phyloP scores from a whole-genome alignment of 768 basidiomycete species.

The Panus rudis region DNA sequence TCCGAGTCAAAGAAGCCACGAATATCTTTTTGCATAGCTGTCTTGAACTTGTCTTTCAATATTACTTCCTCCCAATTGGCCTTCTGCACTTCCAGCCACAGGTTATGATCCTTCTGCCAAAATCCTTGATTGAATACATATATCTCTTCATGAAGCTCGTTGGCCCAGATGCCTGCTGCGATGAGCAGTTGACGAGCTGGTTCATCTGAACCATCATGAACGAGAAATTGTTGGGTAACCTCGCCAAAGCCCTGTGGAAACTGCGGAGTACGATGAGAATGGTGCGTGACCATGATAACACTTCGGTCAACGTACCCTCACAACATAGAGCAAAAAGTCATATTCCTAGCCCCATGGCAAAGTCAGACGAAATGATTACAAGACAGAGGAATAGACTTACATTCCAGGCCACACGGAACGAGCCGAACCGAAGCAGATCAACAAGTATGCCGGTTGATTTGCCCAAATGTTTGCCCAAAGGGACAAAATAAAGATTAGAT shows the following conservation, averaged over 20 bases:
- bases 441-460: constrained; percentile 44
- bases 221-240: constrained; percentile 36
- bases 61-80: constrained; percentile 73
- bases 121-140: constrained; percentile 70
- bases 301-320: constrained; percentile 34
- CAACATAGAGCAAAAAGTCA: constrained; percentile 48
- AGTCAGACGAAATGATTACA: background rate
- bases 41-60: constrained; percentile 64
- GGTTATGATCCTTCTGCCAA: constrained; percentile 55
- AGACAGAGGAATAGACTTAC: constrained; percentile 28
- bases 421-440: constrained; percentile 45
- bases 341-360: constrained; percentile 33
- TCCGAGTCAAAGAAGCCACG: constrained; percentile 77
- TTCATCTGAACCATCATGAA: constrained; percentile 57
- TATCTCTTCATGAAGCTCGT: constrained; percentile 59
- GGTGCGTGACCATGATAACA: background rate
- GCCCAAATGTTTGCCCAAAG: constrained; percentile 34
- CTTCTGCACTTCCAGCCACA: constrained; percentile 46
- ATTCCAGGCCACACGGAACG: constrained; percentile 52
- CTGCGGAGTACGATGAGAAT: constrained; percentile 15
- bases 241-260: constrained; percentile 19
- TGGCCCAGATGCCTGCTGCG: constrained; percentile 41
- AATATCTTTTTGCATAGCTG: constrained; percentile 61
- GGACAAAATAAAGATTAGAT: constrained; percentile 40
- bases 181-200: constrained; percentile 45